phyloP scores from a whole-genome alignment of 352 stramenopile genomes.

The Aphanomyces stellatus region DNA sequence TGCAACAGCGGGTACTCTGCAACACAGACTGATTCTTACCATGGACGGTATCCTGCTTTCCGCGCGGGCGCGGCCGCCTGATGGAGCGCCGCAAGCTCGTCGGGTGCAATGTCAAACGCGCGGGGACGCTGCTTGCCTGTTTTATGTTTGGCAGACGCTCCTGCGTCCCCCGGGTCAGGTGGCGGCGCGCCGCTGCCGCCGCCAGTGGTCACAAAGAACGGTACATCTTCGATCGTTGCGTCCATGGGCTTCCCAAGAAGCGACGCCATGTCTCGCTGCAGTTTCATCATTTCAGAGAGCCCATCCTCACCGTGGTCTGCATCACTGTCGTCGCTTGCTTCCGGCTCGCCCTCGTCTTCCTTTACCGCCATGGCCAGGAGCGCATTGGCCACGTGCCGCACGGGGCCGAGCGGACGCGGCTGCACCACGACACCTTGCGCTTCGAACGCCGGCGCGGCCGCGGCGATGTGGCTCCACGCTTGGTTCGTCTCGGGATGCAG shows the following conservation, averaged over 20 bases:
- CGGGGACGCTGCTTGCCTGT: neutral
- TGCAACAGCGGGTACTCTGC: too few relatives aligned
- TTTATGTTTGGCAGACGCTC: too few relatives aligned
- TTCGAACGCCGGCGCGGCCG: neutral
- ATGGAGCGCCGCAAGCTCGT: neutral
- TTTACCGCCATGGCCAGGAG: neutral
- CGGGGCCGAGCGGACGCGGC: constrained; percentile 2
- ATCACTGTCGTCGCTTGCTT: neutral
- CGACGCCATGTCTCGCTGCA: neutral
- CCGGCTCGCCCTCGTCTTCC: neutral
- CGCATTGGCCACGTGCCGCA: neutral
- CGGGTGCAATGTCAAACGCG: neutral
- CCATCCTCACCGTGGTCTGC: neutral
- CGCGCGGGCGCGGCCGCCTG: neutral
- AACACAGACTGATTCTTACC: too few relatives aligned
- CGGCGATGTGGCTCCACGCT: constrained; percentile 8
- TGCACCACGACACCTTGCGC: neutral
- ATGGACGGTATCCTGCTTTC: too few relatives aligned
- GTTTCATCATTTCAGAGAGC: neutral
- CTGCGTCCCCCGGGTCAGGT: too few relatives aligned
- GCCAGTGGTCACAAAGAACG: neutral
- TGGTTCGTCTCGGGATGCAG: neutral
- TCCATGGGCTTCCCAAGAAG: neutral
- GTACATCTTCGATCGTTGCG: neutral
- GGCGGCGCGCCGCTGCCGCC: neutral